A percentile compares a stretch with the other conserved stretches of the same genome.
phyloP scores from a whole-genome alignment of 164 flowering plant species.

The Annona squamosa region DNA sequence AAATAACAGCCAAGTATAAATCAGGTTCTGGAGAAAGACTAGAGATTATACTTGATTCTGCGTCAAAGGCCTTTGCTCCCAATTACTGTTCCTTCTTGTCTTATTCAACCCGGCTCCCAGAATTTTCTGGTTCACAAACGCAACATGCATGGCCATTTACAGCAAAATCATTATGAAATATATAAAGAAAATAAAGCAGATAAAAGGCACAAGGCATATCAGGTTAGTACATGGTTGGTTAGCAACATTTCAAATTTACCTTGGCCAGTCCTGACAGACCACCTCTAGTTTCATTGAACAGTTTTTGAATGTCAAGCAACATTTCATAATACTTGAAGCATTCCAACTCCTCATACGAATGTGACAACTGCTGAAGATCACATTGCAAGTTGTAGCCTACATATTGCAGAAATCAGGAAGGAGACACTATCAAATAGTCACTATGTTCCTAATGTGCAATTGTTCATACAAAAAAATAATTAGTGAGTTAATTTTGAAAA shows the following conservation, averaged over 20 bases:
- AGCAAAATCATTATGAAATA: too few species aligned
- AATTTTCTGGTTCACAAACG: constrained; percentile 47
- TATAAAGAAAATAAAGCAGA: neutral
- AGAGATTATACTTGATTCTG: constrained; percentile 51
- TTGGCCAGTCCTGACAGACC: constrained; percentile 89
- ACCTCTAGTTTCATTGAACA: constrained; percentile 71
- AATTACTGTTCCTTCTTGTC: constrained; percentile 83
- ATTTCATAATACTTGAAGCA: constrained; percentile 87
- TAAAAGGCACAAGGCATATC: neutral
- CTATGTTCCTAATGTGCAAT: too few species aligned
- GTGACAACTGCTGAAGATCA: constrained; percentile 66
- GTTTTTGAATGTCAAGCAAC: constrained; percentile 83
- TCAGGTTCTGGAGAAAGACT: neutral
- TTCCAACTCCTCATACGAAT: constrained; percentile 59
- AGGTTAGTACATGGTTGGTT: neutral
- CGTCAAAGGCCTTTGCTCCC: constrained; percentile 91
- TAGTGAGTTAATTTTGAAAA: too few species aligned
- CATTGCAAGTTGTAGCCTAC: constrained; percentile 88
- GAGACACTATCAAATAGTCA: neutral
- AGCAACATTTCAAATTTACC: constrained; percentile 27
- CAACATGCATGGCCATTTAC: neutral
- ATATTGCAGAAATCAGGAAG: constrained; percentile 17
- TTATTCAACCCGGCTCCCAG: constrained; percentile 83
- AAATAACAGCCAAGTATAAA: neutral
- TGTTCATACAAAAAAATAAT: too few species aligned